These are phyloP conservation scores for Hyaloscypha variabilis DNA, from an alignment of 495 filamentous ascomycete species.

Conservation along the genomic window DNA sequence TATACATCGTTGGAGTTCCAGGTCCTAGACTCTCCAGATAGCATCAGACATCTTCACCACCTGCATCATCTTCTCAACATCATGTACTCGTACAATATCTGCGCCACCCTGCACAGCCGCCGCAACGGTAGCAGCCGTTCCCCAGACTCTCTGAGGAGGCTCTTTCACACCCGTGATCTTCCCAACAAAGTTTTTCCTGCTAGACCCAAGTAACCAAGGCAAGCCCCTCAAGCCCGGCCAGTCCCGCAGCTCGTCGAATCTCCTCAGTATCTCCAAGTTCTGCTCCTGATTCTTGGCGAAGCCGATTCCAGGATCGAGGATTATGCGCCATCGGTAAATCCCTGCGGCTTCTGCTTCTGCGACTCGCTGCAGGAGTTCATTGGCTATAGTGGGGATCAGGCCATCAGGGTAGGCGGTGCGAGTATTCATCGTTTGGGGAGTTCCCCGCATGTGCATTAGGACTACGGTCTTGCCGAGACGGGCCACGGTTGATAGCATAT, in stretches of 20 bases:
- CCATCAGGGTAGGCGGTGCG: constrained; percentile 67
- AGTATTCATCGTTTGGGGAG: constrained; percentile 77
- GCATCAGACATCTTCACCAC: constrained; percentile 91
- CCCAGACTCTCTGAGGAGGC: constrained; percentile 68
- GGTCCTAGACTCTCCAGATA: constrained; percentile 70
- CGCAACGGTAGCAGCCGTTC: constrained; percentile 86
- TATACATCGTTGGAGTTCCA: no score
- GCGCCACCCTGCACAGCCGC: constrained; percentile 90
- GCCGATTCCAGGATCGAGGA: constrained; percentile 91
- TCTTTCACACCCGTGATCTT: constrained; percentile 71
- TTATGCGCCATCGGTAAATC: constrained; percentile 88
- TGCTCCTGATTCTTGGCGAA: constrained; percentile 85
- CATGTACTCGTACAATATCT: constrained; percentile 94
- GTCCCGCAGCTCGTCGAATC: constrained; percentile 62
- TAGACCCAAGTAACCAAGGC: constrained; percentile 89
- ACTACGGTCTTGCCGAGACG: constrained; percentile 78
- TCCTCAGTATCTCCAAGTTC: constrained; percentile 77
- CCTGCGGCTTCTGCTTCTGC: constrained; percentile 80
- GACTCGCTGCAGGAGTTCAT: constrained; percentile 72
- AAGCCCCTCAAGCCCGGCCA: constrained; percentile 68
- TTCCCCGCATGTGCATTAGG: constrained; percentile 96
- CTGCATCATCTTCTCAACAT: constrained; percentile 86
- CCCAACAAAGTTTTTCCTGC: constrained; percentile 90
- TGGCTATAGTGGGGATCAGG: constrained; percentile 66
- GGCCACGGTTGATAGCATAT: constrained; percentile 84